phyloP scores from a whole-genome alignment of 768 basidiomycete genomes.

The Chalciporus pseudorubinellus region DNA sequence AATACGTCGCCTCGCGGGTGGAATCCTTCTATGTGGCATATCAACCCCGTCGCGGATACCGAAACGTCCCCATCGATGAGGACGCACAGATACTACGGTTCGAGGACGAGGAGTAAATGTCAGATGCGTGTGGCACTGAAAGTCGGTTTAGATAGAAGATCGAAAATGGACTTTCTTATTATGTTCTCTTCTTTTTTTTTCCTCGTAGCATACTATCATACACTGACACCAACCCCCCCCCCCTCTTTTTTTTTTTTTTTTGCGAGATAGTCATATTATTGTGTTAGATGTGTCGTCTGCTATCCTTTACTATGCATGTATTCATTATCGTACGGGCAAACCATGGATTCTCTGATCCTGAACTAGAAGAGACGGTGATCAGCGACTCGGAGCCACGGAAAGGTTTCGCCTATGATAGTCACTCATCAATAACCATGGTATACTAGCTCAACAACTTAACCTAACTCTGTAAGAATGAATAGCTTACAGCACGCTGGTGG shows the following conservation, averaged over 20 bases:
- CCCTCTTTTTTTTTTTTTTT: not conserved
- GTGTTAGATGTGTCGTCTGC: not conserved
- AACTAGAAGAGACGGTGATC: too few species aligned
- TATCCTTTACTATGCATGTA: conserved; percentile 3
- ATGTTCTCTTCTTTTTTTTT: not conserved
- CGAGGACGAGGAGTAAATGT: conserved; percentile 65
- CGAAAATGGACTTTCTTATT: not conserved
- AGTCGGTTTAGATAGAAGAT: not conserved
- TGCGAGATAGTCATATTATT: not conserved
- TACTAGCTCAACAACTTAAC: too few species aligned
- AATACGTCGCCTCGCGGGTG: conserved; percentile 53
- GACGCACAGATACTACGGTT: conserved; percentile 85
- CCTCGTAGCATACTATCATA: conserved; percentile 1
- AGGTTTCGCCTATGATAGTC: too few species aligned
- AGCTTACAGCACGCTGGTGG: too few species aligned
- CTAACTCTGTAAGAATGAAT: too few species aligned
- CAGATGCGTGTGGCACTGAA: not conserved
- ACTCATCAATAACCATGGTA: too few species aligned
- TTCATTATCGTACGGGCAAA: conserved; percentile 8
- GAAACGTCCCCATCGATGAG: conserved; percentile 79
- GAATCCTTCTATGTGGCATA: conserved; percentile 40
- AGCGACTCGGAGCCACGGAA: too few species aligned
- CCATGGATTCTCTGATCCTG: not conserved
- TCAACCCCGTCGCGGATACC: conserved; percentile 61
- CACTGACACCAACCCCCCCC: not conserved